Conservation (phyloP, 371 early-diverging fungal species). For the Cladochytrium tenue region DNA sequence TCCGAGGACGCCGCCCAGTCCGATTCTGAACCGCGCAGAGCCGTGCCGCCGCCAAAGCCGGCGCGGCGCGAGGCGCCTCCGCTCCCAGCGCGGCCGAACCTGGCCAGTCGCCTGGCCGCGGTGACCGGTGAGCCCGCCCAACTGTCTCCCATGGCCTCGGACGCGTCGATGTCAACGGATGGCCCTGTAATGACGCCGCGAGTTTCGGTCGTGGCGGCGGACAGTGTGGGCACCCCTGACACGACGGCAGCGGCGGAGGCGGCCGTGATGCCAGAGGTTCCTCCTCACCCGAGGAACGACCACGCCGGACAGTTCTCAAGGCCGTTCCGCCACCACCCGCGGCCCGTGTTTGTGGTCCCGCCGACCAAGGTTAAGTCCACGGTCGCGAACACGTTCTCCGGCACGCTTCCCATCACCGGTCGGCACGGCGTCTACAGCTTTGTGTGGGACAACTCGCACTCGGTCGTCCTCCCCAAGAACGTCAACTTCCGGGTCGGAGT, state of each 20-base stretch:
- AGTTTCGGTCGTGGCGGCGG: too few relatives aligned
- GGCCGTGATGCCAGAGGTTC: too few relatives aligned
- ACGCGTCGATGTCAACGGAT: too few relatives aligned
- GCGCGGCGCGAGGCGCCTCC: not conserved
- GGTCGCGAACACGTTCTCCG: slow-evolving; percentile 18
- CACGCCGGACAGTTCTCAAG: too few relatives aligned
- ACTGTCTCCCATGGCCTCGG: too few relatives aligned
- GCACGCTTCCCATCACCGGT: slow-evolving; percentile 20
- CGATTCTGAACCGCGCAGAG: too few relatives aligned
- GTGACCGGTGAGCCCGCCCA: not conserved
- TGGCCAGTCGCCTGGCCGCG: not conserved
- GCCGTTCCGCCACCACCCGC: slow-evolving; percentile 5
- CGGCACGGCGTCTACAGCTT: slow-evolving; percentile 34
- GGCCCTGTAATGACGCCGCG: too few relatives aligned
- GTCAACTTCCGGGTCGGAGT: slow-evolving; percentile 25
- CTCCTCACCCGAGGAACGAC: too few relatives aligned
- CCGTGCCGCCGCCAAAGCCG: slow-evolving; percentile 3
- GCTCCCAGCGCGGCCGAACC: not conserved
- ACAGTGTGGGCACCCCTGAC: too few relatives aligned
- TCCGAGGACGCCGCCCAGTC: too few relatives aligned
- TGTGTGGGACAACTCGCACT: slow-evolving; percentile 42
- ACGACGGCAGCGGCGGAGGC: too few relatives aligned
- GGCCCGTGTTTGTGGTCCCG: slow-evolving; percentile 13
- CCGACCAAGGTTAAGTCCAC: slow-evolving; percentile 21
- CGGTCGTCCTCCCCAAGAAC: slow-evolving; percentile 26